A percentile compares a stretch with the other conserved stretches of the same genome.
Conservation (phyloP, 345 rosid species). For the Ricinus communis region DNA sequence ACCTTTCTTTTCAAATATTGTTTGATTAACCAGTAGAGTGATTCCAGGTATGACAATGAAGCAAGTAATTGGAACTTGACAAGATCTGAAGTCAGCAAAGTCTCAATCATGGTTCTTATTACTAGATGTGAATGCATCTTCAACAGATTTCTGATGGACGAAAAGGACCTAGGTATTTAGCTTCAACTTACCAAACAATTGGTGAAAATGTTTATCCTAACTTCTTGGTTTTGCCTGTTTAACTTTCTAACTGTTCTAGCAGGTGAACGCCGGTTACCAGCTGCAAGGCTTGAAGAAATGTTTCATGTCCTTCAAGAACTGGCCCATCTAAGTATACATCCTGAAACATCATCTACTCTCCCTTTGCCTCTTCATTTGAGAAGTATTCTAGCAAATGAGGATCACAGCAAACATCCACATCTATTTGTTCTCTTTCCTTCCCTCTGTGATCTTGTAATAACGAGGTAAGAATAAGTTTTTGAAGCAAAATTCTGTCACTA, state of each 20-base stretch:
- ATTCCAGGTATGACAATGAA: slow-evolving; percentile 49
- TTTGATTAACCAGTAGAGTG: slow-evolving; percentile 22
- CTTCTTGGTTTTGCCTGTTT: slow-evolving; percentile 9
- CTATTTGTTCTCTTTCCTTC: slow-evolving; percentile 83
- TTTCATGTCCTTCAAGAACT: slow-evolving; percentile 63
- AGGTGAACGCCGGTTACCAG: slow-evolving; percentile 72
- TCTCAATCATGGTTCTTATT: slow-evolving; percentile 58
- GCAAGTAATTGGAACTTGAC: slow-evolving; percentile 53
- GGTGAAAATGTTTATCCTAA: not conserved
- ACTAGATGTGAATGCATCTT: slow-evolving; percentile 75
- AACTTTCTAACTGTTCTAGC: slow-evolving; percentile 22
- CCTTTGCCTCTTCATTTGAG: slow-evolving; percentile 57
- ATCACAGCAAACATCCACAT: slow-evolving; percentile 49
- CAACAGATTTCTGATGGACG: slow-evolving; percentile 67
- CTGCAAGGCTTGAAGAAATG: slow-evolving; percentile 81
- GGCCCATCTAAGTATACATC: slow-evolving; percentile 54
- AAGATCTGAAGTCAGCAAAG: slow-evolving; percentile 74
- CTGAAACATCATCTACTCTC: slow-evolving; percentile 65
- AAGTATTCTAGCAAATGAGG: slow-evolving; percentile 41
- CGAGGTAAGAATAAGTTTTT: slow-evolving; percentile 53
- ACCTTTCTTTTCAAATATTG: not conserved
- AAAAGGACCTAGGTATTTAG: slow-evolving; percentile 60
- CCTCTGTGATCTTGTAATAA: slow-evolving; percentile 79
- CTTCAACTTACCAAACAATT: slow-evolving; percentile 9
- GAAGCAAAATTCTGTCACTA: not conserved